Evolutionary conservation across 1,139 yeast genomes (phyloP).

Genomic region (Geotrichum citri-aurantii): DNA sequence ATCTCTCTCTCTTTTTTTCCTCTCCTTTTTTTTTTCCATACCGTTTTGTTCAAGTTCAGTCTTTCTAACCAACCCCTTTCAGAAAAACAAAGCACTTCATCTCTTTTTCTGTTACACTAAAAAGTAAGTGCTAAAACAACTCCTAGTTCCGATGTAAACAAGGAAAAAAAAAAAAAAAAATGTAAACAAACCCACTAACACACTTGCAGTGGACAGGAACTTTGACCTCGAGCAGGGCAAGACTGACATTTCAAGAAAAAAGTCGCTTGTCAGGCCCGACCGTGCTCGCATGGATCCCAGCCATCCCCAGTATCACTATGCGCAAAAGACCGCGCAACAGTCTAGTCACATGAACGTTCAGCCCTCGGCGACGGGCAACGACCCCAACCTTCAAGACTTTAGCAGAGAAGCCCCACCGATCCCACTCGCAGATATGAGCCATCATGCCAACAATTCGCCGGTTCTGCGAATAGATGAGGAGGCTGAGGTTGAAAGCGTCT

Average conservation of each 20-base stretch:
- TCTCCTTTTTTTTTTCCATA: background rate
- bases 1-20: background rate
- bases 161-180: too few relatives aligned
- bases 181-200: background rate
- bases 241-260: conserved; percentile 40
- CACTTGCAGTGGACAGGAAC: conserved; percentile 6
- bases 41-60: background rate
- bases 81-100: background rate
- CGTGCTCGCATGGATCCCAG: conserved; percentile 60
- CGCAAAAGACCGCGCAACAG: conserved; percentile 67
- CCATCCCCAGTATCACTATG: conserved; percentile 73
- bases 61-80: background rate
- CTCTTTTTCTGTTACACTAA: background rate
- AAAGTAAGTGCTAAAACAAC: background rate
- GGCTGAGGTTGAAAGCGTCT: background rate
- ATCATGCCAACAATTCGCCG: background rate
- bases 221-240: conserved; percentile 15
- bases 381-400: conserved; percentile 50
- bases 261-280: conserved; percentile 75
- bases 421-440: conserved; percentile 13
- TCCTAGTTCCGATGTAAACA: background rate
- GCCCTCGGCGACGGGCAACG: conserved; percentile 71
- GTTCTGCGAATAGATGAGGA: conserved; percentile 8
- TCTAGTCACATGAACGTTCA: conserved; percentile 53
- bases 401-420: conserved; percentile 31